These are phyloP conservation scores for Hypoxylon fuscum DNA, from an alignment of 495 filamentous ascomycete genomes.

Conservation along the genomic window DNA sequence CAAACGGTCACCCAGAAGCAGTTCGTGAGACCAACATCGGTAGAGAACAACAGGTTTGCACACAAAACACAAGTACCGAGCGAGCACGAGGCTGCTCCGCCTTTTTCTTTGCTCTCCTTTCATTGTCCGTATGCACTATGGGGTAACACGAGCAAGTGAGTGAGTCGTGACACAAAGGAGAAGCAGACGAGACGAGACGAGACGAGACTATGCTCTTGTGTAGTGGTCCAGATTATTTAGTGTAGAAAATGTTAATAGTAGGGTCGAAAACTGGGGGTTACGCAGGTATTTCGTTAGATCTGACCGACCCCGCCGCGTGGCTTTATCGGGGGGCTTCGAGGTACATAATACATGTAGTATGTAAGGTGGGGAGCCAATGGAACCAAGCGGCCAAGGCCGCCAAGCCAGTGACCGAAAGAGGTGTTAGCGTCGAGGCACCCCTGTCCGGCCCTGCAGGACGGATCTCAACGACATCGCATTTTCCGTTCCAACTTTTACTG, in stretches of 20 bases:
- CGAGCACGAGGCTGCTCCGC: conserved; percentile 26
- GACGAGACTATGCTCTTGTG: conserved; percentile 4
- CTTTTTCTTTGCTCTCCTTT: not conserved
- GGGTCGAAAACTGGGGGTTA: no score
- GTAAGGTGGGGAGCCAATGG: conserved; percentile 12
- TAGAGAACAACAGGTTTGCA: no score
- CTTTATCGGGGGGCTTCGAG: conserved; percentile 18
- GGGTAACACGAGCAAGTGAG: not conserved
- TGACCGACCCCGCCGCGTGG: conserved; percentile 20
- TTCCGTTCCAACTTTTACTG: conserved; percentile 1
- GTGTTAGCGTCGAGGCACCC: conserved; percentile 13
- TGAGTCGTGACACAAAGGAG: conserved; percentile 21
- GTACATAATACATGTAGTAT: not conserved
- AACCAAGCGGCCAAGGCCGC: not conserved
- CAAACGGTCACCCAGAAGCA: not conserved
- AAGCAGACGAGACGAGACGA: conserved; percentile 31
- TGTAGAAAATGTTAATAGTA: no score
- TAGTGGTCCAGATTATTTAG: no score
- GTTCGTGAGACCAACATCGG: conserved; percentile 1
- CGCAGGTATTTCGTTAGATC: conserved; percentile 3
- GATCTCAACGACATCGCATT: conserved; percentile 38
- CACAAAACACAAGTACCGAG: conserved; percentile 36
- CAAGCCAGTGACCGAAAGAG: not conserved
- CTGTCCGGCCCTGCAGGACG: conserved; percentile 31
- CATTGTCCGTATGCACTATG: conserved; percentile 11